These are phyloP conservation scores for Cryoendolithus antarcticus DNA, from an alignment of 2,329 filamentous ascomycete genomes.

Conservation along the genomic window DNA sequence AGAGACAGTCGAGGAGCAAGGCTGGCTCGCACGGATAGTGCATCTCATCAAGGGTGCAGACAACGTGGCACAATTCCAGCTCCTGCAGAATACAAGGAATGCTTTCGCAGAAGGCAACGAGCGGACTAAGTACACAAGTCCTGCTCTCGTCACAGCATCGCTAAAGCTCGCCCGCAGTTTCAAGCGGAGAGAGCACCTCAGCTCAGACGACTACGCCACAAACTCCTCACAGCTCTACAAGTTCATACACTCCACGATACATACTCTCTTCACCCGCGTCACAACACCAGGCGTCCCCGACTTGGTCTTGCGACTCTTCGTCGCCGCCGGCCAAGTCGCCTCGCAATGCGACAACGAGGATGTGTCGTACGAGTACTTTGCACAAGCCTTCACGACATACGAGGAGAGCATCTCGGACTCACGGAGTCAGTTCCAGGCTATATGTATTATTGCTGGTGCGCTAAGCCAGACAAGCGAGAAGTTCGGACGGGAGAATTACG, in stretches of 20 bases:
- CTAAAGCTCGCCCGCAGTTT: constrained; percentile 80
- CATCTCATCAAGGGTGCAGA: constrained; percentile 73
- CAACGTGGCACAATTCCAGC: constrained; percentile 82
- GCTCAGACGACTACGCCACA: constrained; percentile 60
- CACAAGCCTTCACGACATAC: constrained; percentile 95
- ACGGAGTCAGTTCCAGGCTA: constrained; percentile 92
- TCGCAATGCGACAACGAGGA: constrained; percentile 89
- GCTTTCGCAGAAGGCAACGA: constrained; percentile 87
- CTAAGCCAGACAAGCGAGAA: constrained; percentile 70
- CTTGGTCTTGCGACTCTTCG: constrained; percentile 77
- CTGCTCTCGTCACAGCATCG: constrained; percentile 77
- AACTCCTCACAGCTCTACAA: constrained; percentile 79
- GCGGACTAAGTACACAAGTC: constrained; percentile 88
- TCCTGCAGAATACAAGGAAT: constrained; percentile 77
- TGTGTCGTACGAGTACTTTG: constrained; percentile 95
- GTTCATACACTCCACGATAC: constrained; percentile 83
- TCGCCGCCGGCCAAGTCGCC: constrained; percentile 82
- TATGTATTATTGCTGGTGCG: constrained; percentile 83
- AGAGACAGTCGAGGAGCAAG: constrained; percentile 95
- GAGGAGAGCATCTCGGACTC: constrained; percentile 94
- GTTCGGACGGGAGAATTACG: constrained; percentile 95
- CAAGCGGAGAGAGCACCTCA: constrained; percentile 81
- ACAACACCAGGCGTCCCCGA: constrained; percentile 63
- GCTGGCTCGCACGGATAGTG: constrained; percentile 85
- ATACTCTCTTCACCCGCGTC: constrained; percentile 76